Base-by-base conservation (phyloP, 2,329 filamentous ascomycete genomes). In the Diaporthe caulivora region DNA sequence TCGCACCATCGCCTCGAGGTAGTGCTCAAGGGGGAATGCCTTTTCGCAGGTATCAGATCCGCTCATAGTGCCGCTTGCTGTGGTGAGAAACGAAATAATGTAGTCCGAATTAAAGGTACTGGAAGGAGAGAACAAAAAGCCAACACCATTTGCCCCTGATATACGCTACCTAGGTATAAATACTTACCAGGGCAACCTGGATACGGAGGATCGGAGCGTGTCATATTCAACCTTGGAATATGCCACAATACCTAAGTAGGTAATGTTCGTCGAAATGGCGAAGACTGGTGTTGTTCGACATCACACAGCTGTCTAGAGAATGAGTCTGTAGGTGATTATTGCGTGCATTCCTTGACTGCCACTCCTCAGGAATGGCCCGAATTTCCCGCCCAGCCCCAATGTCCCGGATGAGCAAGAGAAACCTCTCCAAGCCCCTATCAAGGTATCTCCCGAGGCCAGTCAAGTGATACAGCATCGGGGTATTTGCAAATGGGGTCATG, bases 1-100 rank as follows among this genome's bases (percentile, higher is more conserved):
- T 26, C 58, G 58, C 8, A 64, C 58, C 40, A 64, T 47, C 26
- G n/a, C 40, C 40, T 64, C 58, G 17, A 64, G 40, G 15, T 64
- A 64, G 26, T 64, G 58, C 18, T 47, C 58, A 17, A 24, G 0
- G 2, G 58, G 58, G 24, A 64, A 64, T 10, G 18, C 21, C 58
- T 64, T 18, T 15, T 26, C 21, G 5, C 4, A 6, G 9, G 3
- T 0, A n/a, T 47, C 18, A 2, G 40, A n/a, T 2, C 7, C 26
- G 31, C 0, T 4, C 40, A 47, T 47, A 24, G 40, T 10, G 58
- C 31, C 2, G 44, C 26, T 31, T 18, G 8, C n/a, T 5, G 8
- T 7, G 0, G 2, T 26, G 24, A 6, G 51, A 0, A 29, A 53
- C 9, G 1, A 29, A 2, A 18, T 29, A 29, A 29, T 2, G 13